Evolutionary conservation across 768 basidiomycete genomes (phyloP).

Genomic region (Boletales sp.): DNA sequence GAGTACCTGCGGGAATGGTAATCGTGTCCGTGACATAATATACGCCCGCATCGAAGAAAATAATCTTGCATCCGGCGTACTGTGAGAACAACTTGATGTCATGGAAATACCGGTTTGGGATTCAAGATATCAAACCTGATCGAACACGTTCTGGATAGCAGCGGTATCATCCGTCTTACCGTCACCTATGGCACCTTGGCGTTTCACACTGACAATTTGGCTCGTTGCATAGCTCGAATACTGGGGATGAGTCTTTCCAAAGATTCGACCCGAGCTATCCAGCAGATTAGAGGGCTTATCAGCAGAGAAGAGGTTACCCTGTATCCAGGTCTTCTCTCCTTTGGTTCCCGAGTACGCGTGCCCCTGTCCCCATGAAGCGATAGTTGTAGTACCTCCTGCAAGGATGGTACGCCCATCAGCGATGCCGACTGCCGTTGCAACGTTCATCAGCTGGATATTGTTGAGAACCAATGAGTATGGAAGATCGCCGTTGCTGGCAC

Average conservation of each 20-base stretch:
- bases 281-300: slow-evolving; percentile 55
- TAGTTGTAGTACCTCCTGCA: slow-evolving; percentile 32
- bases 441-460: slow-evolving; percentile 33
- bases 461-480: slow-evolving; percentile 35
- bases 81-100: slow-evolving; percentile 18
- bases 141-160: slow-evolving; percentile 56
- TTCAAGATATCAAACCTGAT: slow-evolving; percentile 36
- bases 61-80: slow-evolving; percentile 72
- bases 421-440: slow-evolving; percentile 31
- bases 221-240: slow-evolving; percentile 54
- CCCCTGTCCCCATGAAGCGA: slow-evolving; percentile 69
- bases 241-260: slow-evolving; percentile 63
- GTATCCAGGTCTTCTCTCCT: slow-evolving; percentile 41
- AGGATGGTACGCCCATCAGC: slow-evolving; percentile 33
- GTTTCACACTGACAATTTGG: slow-evolving; percentile 68
- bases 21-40: slow-evolving; percentile 48
- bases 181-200: slow-evolving; percentile 69
- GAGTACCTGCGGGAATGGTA: slow-evolving; percentile 43
- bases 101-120: background rate
- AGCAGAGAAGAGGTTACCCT: slow-evolving; percentile 43
- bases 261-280: slow-evolving; percentile 54
- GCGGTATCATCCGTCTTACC: slow-evolving; percentile 72
- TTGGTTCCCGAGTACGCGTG: slow-evolving; percentile 59
- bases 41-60: slow-evolving; percentile 74
- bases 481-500: slow-evolving; percentile 22